phyloP scores from a whole-genome alignment of 352 stramenopile genomes.

The Globisporangium radiosum region DNA sequence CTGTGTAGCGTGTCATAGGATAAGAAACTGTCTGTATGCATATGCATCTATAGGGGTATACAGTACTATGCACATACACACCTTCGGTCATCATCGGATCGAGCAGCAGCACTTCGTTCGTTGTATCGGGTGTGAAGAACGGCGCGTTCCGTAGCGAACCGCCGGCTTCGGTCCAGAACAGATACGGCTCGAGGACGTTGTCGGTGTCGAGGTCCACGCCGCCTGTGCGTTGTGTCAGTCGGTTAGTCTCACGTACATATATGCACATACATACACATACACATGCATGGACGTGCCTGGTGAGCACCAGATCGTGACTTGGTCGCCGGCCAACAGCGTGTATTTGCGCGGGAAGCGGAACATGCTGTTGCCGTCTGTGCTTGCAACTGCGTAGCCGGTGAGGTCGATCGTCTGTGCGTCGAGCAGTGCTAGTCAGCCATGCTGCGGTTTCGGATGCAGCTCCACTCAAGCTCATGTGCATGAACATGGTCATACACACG shows the following conservation, averaged over 20 bases:
- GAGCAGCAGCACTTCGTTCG: slow-evolving; percentile 68
- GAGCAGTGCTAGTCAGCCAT: not conserved
- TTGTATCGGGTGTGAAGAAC: slow-evolving; percentile 40
- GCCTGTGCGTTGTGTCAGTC: slow-evolving; percentile 7
- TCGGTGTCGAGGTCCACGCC: slow-evolving; percentile 61
- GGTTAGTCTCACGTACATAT: no score
- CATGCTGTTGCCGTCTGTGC: slow-evolving; percentile 30
- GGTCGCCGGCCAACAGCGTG: slow-evolving; percentile 62
- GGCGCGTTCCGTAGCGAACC: slow-evolving; percentile 49
- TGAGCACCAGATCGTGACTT: slow-evolving; percentile 79
- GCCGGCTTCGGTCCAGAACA: slow-evolving; percentile 67
- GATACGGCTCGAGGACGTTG: slow-evolving; percentile 71
- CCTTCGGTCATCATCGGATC: slow-evolving; percentile 71
- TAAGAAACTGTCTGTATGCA: no score
- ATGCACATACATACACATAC: not conserved
- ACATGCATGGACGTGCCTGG: slow-evolving; percentile 21
- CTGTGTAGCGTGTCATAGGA: slow-evolving; percentile 1
- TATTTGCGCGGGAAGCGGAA: slow-evolving; percentile 70
- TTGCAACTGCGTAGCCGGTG: slow-evolving; percentile 53
- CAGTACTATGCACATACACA: slow-evolving; percentile 5
- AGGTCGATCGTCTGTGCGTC: slow-evolving; percentile 42
- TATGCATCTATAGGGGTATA: no score
- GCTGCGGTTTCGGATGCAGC: not conserved
- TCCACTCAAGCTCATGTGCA: not conserved
- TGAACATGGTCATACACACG: not conserved